A percentile compares a stretch with the other conserved stretches of the same genome.
phyloP scores from a whole-genome alignment of 176 grass and related monocot genomes.

The Oryza meyeriana region DNA sequence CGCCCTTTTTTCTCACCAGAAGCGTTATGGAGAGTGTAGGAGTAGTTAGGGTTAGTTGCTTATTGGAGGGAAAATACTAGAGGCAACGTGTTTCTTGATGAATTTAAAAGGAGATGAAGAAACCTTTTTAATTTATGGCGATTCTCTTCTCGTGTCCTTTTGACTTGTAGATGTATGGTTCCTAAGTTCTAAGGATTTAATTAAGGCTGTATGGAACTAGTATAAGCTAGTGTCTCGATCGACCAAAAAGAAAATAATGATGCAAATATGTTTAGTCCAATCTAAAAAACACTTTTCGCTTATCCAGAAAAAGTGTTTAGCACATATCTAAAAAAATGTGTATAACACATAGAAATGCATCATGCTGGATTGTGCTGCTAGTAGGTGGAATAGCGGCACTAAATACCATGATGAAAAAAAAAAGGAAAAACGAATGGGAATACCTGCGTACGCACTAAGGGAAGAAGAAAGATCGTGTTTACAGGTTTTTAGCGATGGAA shows the following conservation, averaged over 20 bases:
- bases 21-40: slow-evolving; percentile 53
- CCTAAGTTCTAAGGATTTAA: neutral
- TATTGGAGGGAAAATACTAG: slow-evolving; percentile 43
- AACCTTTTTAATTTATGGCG: neutral
- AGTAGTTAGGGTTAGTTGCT: slow-evolving; percentile 77
- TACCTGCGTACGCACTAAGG: neutral
- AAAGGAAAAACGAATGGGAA: neutral
- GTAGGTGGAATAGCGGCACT: neutral
- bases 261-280: neutral
- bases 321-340: neutral
- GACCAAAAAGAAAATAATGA: neutral
- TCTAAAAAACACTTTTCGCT: neutral
- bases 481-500: slow-evolving; percentile 6
- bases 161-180: slow-evolving; percentile 15
- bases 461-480: slow-evolving; percentile 47
- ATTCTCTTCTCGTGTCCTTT: neutral
- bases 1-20: slow-evolving; percentile 73
- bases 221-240: neutral
- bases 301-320: neutral
- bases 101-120: neutral
- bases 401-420: neutral
- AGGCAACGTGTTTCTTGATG: slow-evolving; percentile 28
- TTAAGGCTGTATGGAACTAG: neutral
- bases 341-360: neutral
- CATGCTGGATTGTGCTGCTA: neutral